phyloP scores from a whole-genome alignment of 345 rosid genomes.

The Gossypium thurberi region DNA sequence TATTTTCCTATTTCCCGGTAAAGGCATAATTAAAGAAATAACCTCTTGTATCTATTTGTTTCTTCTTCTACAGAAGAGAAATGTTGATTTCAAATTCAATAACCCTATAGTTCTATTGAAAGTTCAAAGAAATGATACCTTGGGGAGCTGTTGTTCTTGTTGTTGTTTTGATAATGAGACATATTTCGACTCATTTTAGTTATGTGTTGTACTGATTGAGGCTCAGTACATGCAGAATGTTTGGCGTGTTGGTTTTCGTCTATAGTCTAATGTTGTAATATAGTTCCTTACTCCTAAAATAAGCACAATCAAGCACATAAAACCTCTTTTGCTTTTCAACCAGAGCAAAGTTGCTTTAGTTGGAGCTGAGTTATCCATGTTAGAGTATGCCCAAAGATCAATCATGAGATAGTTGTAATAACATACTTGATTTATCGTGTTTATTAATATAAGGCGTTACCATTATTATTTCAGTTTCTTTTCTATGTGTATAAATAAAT shows the following conservation, averaged over 20 bases:
- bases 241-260: slow-evolving; percentile 78
- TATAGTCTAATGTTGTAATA: slow-evolving; percentile 86
- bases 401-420: too few species aligned
- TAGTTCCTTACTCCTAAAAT: slow-evolving; percentile 7
- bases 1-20: background rate
- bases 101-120: background rate
- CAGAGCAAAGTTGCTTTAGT: background rate
- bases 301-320: background rate
- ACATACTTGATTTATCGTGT: too few species aligned
- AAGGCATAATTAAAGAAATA: slow-evolving; percentile 2
- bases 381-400: too few species aligned
- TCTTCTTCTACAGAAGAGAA: background rate
- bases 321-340: background rate
- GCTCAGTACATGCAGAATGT: slow-evolving; percentile 78
- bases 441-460: too few species aligned
- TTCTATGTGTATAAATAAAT: too few species aligned
- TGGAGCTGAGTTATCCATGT: slow-evolving; percentile 3
- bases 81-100: background rate
- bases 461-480: too few species aligned
- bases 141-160: background rate
- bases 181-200: slow-evolving; percentile 34
- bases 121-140: background rate
- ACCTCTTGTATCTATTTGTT: background rate
- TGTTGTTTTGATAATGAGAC: slow-evolving; percentile 9
- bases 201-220: slow-evolving; percentile 67